These are phyloP conservation scores for Puccinia sorghi DNA, from an alignment of 1,284 basidiomycete species.

Conservation along the genomic window DNA sequence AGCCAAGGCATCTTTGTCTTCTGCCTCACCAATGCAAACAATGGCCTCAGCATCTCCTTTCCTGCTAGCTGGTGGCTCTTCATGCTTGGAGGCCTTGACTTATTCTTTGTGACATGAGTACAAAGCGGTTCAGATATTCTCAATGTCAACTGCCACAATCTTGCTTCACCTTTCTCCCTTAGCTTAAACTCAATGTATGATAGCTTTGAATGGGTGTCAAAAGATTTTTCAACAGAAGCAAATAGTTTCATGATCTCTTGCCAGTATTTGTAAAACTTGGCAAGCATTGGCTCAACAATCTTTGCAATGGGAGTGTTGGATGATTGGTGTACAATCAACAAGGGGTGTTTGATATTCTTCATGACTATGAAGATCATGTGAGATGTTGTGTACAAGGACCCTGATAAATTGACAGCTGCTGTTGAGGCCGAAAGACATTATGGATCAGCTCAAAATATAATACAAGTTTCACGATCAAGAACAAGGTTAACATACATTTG, in stretches of 20 bases:
- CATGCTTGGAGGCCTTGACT: not conserved
- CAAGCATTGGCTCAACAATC: not conserved
- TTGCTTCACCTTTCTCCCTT: not conserved
- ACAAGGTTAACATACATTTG: not conserved
- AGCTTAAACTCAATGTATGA: slow-evolving; percentile 7
- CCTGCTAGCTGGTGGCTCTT: not conserved
- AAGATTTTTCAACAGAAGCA: not conserved
- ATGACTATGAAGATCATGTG: not conserved
- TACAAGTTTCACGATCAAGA: no score
- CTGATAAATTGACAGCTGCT: not conserved
- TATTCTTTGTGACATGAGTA: not conserved
- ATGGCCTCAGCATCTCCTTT: not conserved
- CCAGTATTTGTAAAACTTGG: slow-evolving; percentile 5
- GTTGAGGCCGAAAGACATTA: no score
- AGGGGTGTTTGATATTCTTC: not conserved
- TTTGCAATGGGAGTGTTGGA: not conserved
- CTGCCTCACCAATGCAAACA: not conserved
- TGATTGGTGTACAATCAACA: not conserved
- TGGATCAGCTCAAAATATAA: no score
- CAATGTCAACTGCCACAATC: not conserved
- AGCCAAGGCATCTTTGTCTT: not conserved
- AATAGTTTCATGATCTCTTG: not conserved
- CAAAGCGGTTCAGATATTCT: not conserved
- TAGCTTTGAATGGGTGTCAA: not conserved
- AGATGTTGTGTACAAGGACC: not conserved